Percentiles rank a stretch among this genome's conserved stretches.
Evolutionary conservation across 139 green algal genomes (phyloP).

Genomic region (Micromonas pusilla): DNA sequence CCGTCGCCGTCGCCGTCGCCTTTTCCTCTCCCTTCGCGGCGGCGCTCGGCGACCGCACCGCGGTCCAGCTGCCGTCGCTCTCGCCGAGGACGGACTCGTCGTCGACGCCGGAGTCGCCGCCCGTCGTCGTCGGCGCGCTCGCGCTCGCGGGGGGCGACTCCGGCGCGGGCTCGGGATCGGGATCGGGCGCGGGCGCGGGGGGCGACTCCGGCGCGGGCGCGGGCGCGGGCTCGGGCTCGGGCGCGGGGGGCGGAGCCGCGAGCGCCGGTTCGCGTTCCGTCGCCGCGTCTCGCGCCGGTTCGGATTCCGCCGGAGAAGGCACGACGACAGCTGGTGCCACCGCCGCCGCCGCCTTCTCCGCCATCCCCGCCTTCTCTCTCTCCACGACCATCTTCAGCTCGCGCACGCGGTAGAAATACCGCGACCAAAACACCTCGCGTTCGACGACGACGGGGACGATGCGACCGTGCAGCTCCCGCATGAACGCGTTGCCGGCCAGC

Average conservation of each 20-base stretch:
- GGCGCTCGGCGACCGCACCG: too few species aligned
- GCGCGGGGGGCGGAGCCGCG: too few species aligned
- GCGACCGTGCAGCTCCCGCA: constrained; percentile 42
- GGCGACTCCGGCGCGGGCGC: too few species aligned
- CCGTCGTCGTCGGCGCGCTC: not conserved
- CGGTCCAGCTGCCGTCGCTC: not conserved
- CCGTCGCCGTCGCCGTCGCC: not conserved
- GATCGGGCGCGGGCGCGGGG: too few species aligned
- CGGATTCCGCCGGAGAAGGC: too few species aligned
- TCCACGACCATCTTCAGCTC: constrained; percentile 37
- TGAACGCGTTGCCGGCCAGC: constrained; percentile 49
- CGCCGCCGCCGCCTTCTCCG: not conserved
- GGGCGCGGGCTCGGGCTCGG: too few species aligned
- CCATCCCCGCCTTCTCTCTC: not conserved
- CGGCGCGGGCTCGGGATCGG: too few species aligned
- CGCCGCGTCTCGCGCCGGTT: too few species aligned
- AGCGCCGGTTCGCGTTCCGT: too few species aligned
- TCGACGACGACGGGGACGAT: constrained; percentile 87
- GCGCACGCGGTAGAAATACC: constrained; percentile 85
- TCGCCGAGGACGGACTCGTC: not conserved
- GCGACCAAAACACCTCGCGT: constrained; percentile 79
- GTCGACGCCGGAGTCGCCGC: too few species aligned
- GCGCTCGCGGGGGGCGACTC: not conserved
- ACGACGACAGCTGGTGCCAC: too few species aligned
- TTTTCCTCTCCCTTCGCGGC: not conserved